Base-by-base conservation (phyloP, 805 yeast species). In the Schizosaccharomyces osmophilus region DNA sequence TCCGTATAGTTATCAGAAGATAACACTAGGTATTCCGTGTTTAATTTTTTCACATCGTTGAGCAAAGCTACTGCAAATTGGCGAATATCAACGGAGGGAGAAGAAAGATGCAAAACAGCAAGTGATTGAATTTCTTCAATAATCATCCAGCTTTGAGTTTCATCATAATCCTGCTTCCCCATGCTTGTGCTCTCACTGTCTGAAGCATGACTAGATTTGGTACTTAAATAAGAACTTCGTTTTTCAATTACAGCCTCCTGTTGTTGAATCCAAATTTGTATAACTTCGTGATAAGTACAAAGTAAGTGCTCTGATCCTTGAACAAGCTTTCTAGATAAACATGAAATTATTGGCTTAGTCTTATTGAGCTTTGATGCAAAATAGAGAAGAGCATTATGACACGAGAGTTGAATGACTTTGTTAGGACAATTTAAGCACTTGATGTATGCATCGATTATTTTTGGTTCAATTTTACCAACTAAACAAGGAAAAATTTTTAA, bases 71-170 rank as follows among this genome's bases (percentile, higher is more conserved):
- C 75, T 0, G 95, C 97, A 59, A 82, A 72, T 63, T 81, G 82
- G 61, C 99, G 75, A 13, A 87, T 78, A 29, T 79, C 75, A 55
- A 84, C 77, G 68, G 88, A 95, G 66, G 88, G 94, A 0, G 95
- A 86, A 67, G 95, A 86, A 26, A 93, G 73, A 68, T 94, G 90
- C 67, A 87, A 93, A 39, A 93, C 72, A 0, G 96, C 99, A 68
- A 89, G 87, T 0, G 98, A 97, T 71, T 93, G 98, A 9, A 90
- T 86, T 64, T 90, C 97, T 70, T 93, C 97, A 59, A 93, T 83
- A 0, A 85, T 84, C 0, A 95, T 84, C 64, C 87, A 82, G 9
- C 36, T 29, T 22, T 51, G 57, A 26, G 26, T 29, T 17, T 51
- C 57, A 24, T 51, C 57, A n/a, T 24, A 29, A 22, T 51, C 57